These are phyloP conservation scores for Ceratorhiza oryzae-sativae DNA, from an alignment of 1,284 basidiomycete genomes.

Conservation along the genomic window DNA sequence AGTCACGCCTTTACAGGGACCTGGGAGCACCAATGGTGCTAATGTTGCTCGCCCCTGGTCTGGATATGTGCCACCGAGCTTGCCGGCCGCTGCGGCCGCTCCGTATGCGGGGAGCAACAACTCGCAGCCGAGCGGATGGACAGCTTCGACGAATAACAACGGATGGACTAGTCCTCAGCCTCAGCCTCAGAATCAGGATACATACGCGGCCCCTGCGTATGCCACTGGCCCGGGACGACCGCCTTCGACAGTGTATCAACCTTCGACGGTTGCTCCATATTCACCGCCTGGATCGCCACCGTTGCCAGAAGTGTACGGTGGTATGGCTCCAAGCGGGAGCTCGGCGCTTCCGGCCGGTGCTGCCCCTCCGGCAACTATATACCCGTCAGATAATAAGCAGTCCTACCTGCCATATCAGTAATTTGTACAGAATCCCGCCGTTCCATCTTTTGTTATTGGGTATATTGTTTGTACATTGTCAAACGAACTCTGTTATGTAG, in stretches of 20 bases:
- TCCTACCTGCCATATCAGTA: not conserved
- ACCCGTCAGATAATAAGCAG: not conserved
- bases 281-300: not conserved
- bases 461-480: not conserved
- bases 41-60: slow-evolving; percentile 14
- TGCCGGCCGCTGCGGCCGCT: not conserved
- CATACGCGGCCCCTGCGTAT: not conserved
- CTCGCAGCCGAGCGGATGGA: not conserved
- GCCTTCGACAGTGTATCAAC: slow-evolving; percentile 11
- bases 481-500: not conserved
- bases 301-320: slow-evolving; percentile 11
- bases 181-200: not conserved
- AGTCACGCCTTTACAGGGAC: not conserved
- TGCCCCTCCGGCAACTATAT: not conserved
- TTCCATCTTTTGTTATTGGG: not conserved
- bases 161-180: not conserved
- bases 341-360: not conserved
- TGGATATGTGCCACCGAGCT: not conserved
- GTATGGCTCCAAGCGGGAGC: not conserved
- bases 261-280: slow-evolving; percentile 1
- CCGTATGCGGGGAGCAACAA: not conserved
- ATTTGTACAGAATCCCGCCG: not conserved
- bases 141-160: not conserved
- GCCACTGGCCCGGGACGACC: not conserved
- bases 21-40: not conserved